Percentiles rank a stretch among this genome's conserved stretches.
Evolutionary conservation across 805 yeast species (phyloP).

Genomic region (Candida ortonii): DNA sequence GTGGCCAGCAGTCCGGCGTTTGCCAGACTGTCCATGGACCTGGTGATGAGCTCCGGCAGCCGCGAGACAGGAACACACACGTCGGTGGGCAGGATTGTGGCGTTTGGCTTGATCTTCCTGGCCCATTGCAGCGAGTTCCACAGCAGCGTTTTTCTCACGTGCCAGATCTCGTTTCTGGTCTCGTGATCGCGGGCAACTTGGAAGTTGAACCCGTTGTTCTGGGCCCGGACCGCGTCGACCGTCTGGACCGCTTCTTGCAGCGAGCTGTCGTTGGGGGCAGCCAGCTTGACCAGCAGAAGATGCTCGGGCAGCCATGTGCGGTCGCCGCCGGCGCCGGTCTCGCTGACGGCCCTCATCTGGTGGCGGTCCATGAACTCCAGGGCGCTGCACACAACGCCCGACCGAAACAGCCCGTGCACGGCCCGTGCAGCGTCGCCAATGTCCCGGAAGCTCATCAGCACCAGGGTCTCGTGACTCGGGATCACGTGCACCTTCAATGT

Average conservation of each 20-base stretch:
- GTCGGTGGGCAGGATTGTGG: conserved; percentile 70
- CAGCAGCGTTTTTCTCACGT: conserved; percentile 68
- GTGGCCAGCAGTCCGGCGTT: conserved; percentile 52
- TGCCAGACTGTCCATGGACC: conserved; percentile 58
- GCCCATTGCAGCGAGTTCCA: conserved; percentile 73
- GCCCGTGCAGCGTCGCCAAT: conserved; percentile 70
- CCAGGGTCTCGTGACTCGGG: conserved; percentile 64
- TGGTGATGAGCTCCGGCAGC: conserved; percentile 59
- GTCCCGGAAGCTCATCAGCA: conserved; percentile 64
- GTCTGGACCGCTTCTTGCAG: conserved; percentile 43
- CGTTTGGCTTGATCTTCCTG: conserved; percentile 38
- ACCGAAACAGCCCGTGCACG: conserved; percentile 57
- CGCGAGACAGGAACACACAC: conserved; percentile 78
- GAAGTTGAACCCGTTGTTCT: conserved; percentile 53
- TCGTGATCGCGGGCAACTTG: conserved; percentile 62
- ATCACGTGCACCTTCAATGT: conserved; percentile 66
- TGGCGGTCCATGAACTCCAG: conserved; percentile 71
- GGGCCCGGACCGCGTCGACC: conserved; percentile 49
- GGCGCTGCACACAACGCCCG: conserved; percentile 69
- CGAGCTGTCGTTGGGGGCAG: conserved; percentile 42
- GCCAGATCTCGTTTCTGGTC: conserved; percentile 67
- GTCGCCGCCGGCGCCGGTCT: conserved; percentile 38
- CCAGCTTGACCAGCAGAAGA: conserved; percentile 57
- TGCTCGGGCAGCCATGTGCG: conserved; percentile 32
- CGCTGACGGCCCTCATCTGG: conserved; percentile 66